Percentiles rank a stretch among this genome's conserved stretches.
These are phyloP conservation scores for Boletellus deceptivus DNA, from an alignment of 1,284 basidiomycete species.

Conservation along the genomic window DNA sequence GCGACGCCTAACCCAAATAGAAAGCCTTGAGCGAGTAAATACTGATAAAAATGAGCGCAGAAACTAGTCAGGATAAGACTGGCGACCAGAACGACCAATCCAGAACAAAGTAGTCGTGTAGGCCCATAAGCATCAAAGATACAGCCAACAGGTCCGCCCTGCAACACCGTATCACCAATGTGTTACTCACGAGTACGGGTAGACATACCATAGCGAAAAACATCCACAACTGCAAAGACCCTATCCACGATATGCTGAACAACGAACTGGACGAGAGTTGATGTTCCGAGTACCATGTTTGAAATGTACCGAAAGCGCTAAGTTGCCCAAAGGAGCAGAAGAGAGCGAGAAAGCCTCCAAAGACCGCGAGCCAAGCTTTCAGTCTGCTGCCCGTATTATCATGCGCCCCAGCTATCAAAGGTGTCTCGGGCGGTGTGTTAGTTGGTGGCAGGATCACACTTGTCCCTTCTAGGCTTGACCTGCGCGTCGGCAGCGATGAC, in stretches of 20 bases:
- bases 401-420: conserved; percentile 12
- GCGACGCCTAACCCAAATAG: conserved; percentile 60
- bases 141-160: conserved; percentile 52
- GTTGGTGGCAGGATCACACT: conserved; percentile 19
- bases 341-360: conserved; percentile 33
- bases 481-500: conserved; percentile 14
- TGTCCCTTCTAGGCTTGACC: conserved; percentile 25
- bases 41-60: conserved; percentile 55
- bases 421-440: conserved; percentile 25
- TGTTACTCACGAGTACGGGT: conserved; percentile 4
- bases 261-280: conserved; percentile 34
- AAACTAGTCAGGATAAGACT: conserved; percentile 55
- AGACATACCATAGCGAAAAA: conserved; percentile 43
- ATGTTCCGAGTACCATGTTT: conserved; percentile 43
- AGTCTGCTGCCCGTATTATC: conserved; percentile 3
- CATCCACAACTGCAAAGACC: conserved; percentile 46
- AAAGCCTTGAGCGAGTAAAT: conserved; percentile 57
- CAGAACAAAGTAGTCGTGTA: conserved; percentile 42
- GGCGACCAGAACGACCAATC: conserved; percentile 41
- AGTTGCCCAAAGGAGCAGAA: conserved; percentile 36
- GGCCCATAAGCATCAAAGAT: conserved; percentile 54
- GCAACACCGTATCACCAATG: conserved; percentile 6
- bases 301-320: conserved; percentile 37
- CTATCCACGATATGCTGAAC: conserved; percentile 49
- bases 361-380: conserved; percentile 30